Evolutionary conservation across 495 filamentous ascomycete species (phyloP).

Genomic region (Cryomyces antarcticus): DNA sequence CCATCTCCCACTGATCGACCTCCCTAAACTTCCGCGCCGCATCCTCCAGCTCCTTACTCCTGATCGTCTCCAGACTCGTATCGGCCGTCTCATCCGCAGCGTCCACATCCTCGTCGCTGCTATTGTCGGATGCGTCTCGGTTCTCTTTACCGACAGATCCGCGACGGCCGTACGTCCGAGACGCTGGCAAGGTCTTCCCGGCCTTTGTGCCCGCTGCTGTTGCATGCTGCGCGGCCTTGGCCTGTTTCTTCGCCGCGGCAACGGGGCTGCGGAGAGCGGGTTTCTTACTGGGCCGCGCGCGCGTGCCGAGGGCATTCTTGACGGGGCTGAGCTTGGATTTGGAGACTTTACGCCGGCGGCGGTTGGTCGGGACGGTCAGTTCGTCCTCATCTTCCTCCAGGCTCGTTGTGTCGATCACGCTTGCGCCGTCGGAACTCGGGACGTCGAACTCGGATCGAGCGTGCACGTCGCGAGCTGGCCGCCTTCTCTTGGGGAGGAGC

Average conservation of each 20-base stretch:
- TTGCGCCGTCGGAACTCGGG: not conserved
- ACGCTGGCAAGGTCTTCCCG: not conserved
- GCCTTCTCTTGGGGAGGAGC: conserved; percentile 13
- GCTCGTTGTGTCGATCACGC: not conserved
- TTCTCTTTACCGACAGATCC: conserved; percentile 22
- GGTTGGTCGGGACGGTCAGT: not conserved
- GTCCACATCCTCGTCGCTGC: not conserved
- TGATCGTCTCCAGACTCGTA: conserved; percentile 9
- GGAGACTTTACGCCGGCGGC: too few species aligned
- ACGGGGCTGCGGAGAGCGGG: too few species aligned
- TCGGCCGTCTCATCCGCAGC: conserved; percentile 14
- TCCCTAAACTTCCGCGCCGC: conserved; percentile 39
- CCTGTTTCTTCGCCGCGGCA: not conserved
- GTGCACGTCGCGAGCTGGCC: conserved; percentile 1
- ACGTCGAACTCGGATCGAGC: conserved; percentile 7
- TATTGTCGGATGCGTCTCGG: conserved; percentile 4
- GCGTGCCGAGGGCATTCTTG: too few species aligned
- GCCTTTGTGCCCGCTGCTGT: not conserved
- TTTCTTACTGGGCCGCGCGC: too few species aligned
- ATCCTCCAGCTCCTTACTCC: conserved; percentile 20
- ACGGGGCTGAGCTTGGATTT: too few species aligned
- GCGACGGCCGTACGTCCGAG: conserved; percentile 11
- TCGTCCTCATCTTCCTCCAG: not conserved
- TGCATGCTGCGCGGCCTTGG: not conserved
- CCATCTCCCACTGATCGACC: conserved; percentile 52